Evolutionary conservation across 75 land plant species (phyloP), one percentile per base, ranked within the genome.

Genomic region (Selaginella tamariscina): DNA sequence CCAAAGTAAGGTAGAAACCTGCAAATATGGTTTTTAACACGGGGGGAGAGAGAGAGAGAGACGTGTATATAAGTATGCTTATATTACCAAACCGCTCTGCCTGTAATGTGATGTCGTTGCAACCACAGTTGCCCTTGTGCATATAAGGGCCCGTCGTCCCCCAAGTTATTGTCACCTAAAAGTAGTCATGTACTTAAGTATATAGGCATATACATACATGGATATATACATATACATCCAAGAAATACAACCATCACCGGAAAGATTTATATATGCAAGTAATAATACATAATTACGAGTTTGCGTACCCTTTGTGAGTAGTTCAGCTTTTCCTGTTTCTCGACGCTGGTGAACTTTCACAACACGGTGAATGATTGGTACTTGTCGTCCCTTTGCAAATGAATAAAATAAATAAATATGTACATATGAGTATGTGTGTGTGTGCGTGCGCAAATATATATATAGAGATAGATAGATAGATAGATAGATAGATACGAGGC

Each of bases 1-100:
- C 98, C 98, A 77, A 87, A 88, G 73, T 93, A 89, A 24, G 98
- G 98, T 44, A 93, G 72, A 71, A 89, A 86, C 69, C 89, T 88
- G 81, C 75, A 69, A n/a, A 9, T 11, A 49, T 20, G 20, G 54
- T 20, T 11, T 20, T 11, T 49, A 11, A 11, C 54, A 49, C 20
- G 54, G 20, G 11, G 20, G 11, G 54, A 20, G n/a, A n/a, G n/a
- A n/a, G n/a, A n/a, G n/a, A n/a, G n/a, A n/a, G n/a, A n/a, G n/a
- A n/a, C n/a, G n/a, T n/a, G n/a, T n/a, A n/a, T n/a, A n/a, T n/a
- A n/a, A n/a, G n/a, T n/a, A n/a, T n/a, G n/a, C n/a, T n/a, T n/a
- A n/a, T n/a, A n/a, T n/a, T n/a, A n/a, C n/a, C n/a, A n/a, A n/a
- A n/a, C n/a, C n/a, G n/a, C n/a, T n/a, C n/a, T n/a, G n/a, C n/a